Evolutionary conservation across 495 filamentous ascomycete species (phyloP).

Genomic region (Talaromyces nanjingensis): DNA sequence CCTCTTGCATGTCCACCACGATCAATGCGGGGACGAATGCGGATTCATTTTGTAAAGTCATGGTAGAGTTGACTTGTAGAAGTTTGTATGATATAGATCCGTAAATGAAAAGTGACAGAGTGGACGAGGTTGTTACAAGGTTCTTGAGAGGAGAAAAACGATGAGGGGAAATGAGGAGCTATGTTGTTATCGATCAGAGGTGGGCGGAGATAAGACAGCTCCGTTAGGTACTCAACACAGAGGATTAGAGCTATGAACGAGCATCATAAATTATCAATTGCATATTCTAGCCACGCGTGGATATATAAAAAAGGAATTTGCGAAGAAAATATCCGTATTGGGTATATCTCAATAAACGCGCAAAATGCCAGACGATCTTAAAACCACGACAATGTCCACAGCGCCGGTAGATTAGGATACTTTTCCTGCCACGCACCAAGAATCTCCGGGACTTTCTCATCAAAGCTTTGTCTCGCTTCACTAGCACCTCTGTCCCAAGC

Average conservation of each 20-base stretch:
- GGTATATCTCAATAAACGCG: neutral
- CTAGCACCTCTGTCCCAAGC: constrained; percentile 65
- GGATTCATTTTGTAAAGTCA: neutral
- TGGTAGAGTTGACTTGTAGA: neutral
- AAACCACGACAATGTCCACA: constrained; percentile 97
- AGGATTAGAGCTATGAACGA: neutral
- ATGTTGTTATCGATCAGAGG: neutral
- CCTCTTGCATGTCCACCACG: constrained; percentile 88
- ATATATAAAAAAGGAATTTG: too few relatives aligned
- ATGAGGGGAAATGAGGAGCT: neutral
- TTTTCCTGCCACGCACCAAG: constrained; percentile 93
- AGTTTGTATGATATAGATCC: neutral
- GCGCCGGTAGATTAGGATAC: constrained; percentile 82
- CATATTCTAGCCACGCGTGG: neutral
- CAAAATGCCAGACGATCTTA: constrained; percentile 23
- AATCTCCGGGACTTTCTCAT: constrained; percentile 89
- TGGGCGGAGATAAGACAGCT: neutral
- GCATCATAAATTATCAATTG: neutral
- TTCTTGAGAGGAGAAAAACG: neutral
- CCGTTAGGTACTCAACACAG: neutral
- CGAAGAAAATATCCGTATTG: too few relatives aligned
- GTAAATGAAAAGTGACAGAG: neutral
- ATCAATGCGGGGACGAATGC: constrained; percentile 54
- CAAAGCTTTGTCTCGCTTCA: constrained; percentile 67
- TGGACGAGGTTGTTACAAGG: neutral